These are phyloP conservation scores for Nigrospora oryzae DNA, from an alignment of 2,329 filamentous ascomycete species.

Conservation along the genomic window DNA sequence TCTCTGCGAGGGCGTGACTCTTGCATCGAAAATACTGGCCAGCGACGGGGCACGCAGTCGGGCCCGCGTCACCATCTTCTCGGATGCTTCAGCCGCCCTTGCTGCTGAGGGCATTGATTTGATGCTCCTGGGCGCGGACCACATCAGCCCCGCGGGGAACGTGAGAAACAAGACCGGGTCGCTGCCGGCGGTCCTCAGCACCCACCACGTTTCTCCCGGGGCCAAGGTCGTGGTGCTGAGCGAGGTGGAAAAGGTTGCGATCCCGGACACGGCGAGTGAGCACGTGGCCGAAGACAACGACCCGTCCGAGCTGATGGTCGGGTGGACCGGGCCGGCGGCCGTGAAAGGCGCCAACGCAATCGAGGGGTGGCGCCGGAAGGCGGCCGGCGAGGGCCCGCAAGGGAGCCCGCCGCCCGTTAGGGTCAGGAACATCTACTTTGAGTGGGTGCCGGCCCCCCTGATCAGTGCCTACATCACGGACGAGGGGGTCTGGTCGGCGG, in stretches of 20 bases:
- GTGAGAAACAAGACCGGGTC: constrained; percentile 63
- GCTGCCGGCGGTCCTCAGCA: constrained; percentile 46
- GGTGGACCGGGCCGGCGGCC: constrained; percentile 29
- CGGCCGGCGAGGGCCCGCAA: not conserved
- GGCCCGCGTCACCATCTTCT: constrained; percentile 31
- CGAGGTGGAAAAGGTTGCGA: constrained; percentile 53
- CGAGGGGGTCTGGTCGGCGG: constrained; percentile 31
- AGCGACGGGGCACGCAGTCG: constrained; percentile 14
- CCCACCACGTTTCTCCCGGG: constrained; percentile 35
- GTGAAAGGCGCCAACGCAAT: constrained; percentile 12
- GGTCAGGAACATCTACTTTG: constrained; percentile 47
- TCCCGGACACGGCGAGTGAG: constrained; percentile 30
- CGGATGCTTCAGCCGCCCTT: constrained; percentile 51
- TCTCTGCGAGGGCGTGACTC: constrained; percentile 53
- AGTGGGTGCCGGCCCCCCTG: constrained; percentile 45
- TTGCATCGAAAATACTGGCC: constrained; percentile 33
- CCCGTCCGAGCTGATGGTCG: constrained; percentile 35
- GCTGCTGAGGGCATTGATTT: constrained; percentile 44
- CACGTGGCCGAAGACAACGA: constrained; percentile 43
- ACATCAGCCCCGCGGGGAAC: constrained; percentile 46
- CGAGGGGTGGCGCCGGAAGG: constrained; percentile 4
- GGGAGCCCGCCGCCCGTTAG: constrained; percentile 12
- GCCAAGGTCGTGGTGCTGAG: constrained; percentile 46
- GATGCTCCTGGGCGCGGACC: constrained; percentile 56
- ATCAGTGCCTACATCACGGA: constrained; percentile 49